These are phyloP conservation scores for Toxicodendron radicans DNA, from an alignment of 345 rosid genomes.

Conservation along the genomic window DNA sequence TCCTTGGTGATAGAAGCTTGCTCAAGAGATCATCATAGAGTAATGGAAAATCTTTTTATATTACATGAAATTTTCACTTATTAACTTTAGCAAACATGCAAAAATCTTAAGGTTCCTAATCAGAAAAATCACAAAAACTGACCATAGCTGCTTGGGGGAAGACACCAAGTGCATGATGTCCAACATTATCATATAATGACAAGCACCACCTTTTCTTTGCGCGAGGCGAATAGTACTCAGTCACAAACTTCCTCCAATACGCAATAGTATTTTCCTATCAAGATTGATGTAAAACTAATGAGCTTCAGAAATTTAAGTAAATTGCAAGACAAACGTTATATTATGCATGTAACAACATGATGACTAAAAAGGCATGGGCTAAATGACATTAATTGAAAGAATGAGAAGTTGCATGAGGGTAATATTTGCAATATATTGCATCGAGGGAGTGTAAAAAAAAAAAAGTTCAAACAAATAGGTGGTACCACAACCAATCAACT, in stretches of 20 bases:
- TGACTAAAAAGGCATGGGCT: not conserved
- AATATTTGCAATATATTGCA: not conserved
- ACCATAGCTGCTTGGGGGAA: conserved; percentile 98
- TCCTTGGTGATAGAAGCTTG: not conserved
- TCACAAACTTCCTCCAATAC: conserved; percentile 94
- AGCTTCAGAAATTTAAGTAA: conserved; percentile 15
- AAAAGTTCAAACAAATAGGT: not conserved
- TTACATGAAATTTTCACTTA: not conserved
- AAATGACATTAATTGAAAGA: not conserved
- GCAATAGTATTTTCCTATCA: conserved; percentile 80
- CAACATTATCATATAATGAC: conserved; percentile 83
- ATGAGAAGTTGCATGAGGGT: not conserved
- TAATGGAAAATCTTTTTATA: not conserved
- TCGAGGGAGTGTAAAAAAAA: not conserved
- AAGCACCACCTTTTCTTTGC: conserved; percentile 99
- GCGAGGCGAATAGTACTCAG: conserved; percentile 92
- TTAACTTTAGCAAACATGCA: not conserved
- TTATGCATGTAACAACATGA: conserved; percentile 1
- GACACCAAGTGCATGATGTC: conserved; percentile 91
- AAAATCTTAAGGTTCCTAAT: not conserved
- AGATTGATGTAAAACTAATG: not conserved
- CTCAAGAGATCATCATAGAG: not conserved
- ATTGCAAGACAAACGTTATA: not conserved
- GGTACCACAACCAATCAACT: not conserved
- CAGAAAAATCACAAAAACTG: conserved; percentile 27